Evolutionary conservation across 768 basidiomycete genomes (phyloP), one percentile per base, ranked within the genome.

Genomic region (Podaxis rugospora): DNA sequence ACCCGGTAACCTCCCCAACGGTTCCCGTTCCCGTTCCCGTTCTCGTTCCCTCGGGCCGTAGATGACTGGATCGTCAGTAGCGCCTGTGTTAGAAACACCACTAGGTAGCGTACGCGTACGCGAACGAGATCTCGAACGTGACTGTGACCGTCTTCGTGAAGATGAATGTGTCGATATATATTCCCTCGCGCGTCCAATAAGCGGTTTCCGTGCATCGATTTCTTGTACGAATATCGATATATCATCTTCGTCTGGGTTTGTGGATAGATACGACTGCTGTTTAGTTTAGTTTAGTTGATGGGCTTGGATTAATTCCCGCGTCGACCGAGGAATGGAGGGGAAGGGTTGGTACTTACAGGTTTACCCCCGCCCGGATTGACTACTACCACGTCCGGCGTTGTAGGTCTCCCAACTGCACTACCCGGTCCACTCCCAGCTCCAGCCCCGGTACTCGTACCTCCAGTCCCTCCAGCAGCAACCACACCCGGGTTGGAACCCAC

Each of bases 181-280:
- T 54, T 51, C 51, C 47, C 64, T 42, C 16, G 63, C 56, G 56
- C 78, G 70, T 32, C 82, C 79, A 11, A 76, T 76, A 55, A 92
- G 75, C 2, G 90, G 89, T 66, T 85, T 86, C 25, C 88, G 79
- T 25, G 82, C 75, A 65, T 90, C 90, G 53, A 90, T 90, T 51
- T 91, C 87, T 67, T 88, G 86, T 44, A 92, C 87, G 66, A 92
- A 92, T 11, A 81, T 76, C 4, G 89, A 90, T 28, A 92, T 84
- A 54, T 91, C 90, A 64, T 90, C 89, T 65, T 92, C 88, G 63
- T 92, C 88, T 5, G 83, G 82, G 49, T 76, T 74, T 1, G 75
- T 72, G 55, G 16, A 62, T 54, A 18, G 49, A 14, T 58, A 44
- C 13, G 42, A 7, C 42, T 44, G 23, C 23, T 23, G 23, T 21